phyloP scores from a whole-genome alignment of 345 rosid genomes.

The Lenwebbia sp. region DNA sequence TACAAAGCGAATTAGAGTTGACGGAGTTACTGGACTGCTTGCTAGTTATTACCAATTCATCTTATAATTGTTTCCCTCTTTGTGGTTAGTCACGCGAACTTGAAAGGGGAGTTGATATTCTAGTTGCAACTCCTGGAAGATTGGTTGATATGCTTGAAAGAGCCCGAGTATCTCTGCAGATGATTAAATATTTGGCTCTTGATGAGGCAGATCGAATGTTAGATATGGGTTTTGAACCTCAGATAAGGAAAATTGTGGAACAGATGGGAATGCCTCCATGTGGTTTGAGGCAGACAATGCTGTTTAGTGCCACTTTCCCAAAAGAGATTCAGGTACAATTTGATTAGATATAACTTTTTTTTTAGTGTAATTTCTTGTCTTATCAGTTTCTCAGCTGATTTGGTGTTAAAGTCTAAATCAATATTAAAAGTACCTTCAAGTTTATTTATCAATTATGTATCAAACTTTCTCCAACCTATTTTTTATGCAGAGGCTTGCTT shows the following conservation, averaged over 20 bases:
- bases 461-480: neutral
- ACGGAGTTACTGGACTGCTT: neutral
- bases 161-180: conserved; percentile 85
- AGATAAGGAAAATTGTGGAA: conserved; percentile 88
- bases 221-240: conserved; percentile 99
- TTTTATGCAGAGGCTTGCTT: conserved; percentile 78
- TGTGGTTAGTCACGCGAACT: conserved; percentile 72
- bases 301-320: conserved; percentile 97
- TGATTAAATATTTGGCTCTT: conserved; percentile 80
- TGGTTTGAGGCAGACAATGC: conserved; percentile 82
- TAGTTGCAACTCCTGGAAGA: conserved; percentile 99
- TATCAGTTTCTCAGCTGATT: neutral
- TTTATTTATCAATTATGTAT: neutral
- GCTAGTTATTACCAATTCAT: neutral
- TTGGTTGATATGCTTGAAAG: conserved; percentile 90
- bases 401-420: neutral
- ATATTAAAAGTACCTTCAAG: neutral
- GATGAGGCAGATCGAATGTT: conserved; percentile 99
- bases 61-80: neutral
- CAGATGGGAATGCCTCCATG: conserved; percentile 94
- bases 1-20: neutral
- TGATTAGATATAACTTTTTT: neutral
- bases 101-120: conserved; percentile 94
- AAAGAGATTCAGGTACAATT: conserved; percentile 73
- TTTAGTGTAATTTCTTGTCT: neutral